Percentiles rank a stretch among this genome's conserved stretches.
These are phyloP conservation scores for Sequoiadendron giganteum DNA, from an alignment of 75 land plant genomes.

Conservation along the genomic window DNA sequence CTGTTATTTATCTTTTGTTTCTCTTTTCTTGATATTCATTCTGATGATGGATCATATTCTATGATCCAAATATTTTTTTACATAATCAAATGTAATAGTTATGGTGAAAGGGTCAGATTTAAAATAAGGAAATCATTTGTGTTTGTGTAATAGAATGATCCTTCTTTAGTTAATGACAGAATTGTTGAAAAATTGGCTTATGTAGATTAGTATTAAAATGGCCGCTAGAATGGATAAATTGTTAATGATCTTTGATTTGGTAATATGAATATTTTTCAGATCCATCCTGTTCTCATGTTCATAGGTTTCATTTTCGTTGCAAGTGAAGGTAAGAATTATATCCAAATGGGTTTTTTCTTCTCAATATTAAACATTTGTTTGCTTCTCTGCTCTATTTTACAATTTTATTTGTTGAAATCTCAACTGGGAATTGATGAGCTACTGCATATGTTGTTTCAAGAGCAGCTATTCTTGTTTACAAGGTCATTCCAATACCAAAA, in stretches of 20 bases:
- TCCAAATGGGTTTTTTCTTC: background rate
- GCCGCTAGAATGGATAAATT: background rate
- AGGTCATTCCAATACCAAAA: slow-evolving; percentile 59
- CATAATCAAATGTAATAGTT: no score
- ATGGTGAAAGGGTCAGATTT: background rate
- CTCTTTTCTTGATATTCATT: no score
- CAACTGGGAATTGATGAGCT: background rate
- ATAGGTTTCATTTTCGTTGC: slow-evolving; percentile 80
- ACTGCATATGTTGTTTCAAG: background rate
- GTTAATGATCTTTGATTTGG: background rate
- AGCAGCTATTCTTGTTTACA: slow-evolving; percentile 90
- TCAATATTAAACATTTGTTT: background rate
- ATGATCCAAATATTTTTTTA: no score
- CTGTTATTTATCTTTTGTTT: no score
- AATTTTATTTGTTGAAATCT: background rate
- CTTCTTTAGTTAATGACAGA: background rate
- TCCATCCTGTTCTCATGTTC: slow-evolving; percentile 94
- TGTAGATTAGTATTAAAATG: background rate
- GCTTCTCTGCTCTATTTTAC: background rate
- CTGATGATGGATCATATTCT: no score
- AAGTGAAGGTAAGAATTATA: slow-evolving; percentile 70
- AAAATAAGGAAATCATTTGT: background rate
- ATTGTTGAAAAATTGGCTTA: background rate
- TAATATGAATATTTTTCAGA: slow-evolving; percentile 29
- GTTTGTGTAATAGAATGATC: background rate